phyloP scores from a whole-genome alignment of 2,329 filamentous ascomycete genomes.

The Lasiodiplodia citricola region DNA sequence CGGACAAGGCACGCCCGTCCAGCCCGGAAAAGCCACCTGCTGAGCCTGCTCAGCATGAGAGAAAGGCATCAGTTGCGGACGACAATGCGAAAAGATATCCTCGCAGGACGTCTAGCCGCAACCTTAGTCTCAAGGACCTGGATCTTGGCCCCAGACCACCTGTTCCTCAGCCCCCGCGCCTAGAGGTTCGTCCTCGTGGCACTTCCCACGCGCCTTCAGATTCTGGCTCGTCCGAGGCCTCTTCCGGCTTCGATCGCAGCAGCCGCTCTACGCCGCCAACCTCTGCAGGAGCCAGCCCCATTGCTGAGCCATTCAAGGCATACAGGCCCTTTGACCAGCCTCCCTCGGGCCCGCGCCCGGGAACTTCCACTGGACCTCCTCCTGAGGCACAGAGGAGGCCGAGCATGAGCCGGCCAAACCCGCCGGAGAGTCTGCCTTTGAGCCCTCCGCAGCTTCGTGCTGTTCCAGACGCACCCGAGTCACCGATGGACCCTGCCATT shows the following conservation, averaged over 20 bases:
- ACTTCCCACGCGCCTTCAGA: constrained; percentile 45
- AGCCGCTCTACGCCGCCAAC: constrained; percentile 46
- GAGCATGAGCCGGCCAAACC: constrained; percentile 24
- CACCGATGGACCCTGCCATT: constrained; percentile 48
- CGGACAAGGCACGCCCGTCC: neutral
- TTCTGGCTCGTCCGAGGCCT: constrained; percentile 47
- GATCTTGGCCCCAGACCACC: constrained; percentile 17
- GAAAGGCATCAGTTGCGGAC: neutral
- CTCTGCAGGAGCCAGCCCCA: constrained; percentile 39
- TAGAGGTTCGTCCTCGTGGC: constrained; percentile 32
- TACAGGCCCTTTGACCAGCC: constrained; percentile 10
- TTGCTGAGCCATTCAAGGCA: constrained; percentile 16
- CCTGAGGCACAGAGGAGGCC: constrained; percentile 33
- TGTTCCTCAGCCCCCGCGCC: neutral
- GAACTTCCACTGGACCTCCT: constrained; percentile 20
- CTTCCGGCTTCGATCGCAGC: constrained; percentile 41
- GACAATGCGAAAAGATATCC: constrained; percentile 24
- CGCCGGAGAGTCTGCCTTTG: constrained; percentile 16
- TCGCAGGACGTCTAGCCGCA: constrained; percentile 34
- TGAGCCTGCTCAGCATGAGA: neutral
- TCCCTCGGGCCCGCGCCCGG: neutral
- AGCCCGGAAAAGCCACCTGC: constrained; percentile 4
- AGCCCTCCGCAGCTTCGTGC: constrained; percentile 30
- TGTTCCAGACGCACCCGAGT: constrained; percentile 39
- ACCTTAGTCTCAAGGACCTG: constrained; percentile 28